phyloP scores from a whole-genome alignment of 2,329 filamentous ascomycete genomes.

The Fusarium nodosum region DNA sequence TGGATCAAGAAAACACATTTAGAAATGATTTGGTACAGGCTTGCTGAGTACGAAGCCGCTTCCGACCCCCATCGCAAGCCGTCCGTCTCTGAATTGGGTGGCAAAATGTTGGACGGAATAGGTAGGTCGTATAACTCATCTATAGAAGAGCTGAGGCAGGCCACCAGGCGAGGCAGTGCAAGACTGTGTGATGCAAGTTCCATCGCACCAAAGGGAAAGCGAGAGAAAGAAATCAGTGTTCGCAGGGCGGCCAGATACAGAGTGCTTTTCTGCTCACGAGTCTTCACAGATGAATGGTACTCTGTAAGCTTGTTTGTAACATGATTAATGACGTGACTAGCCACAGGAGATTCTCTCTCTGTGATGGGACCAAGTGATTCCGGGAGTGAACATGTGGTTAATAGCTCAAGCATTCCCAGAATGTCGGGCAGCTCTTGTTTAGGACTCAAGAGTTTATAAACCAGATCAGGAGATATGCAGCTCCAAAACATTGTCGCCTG shows the following conservation, averaged over 20 bases:
- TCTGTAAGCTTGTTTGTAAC: conserved; percentile 74
- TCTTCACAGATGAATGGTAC: conserved; percentile 58
- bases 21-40: conserved; percentile 63
- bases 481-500: conserved; percentile 72
- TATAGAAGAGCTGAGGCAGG: conserved; percentile 73
- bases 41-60: conserved; percentile 38
- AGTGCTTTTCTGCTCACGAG: conserved; percentile 57
- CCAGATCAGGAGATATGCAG: conserved; percentile 74
- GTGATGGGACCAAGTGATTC: conserved; percentile 76
- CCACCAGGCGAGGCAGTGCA: conserved; percentile 80
- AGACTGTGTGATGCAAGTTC: conserved; percentile 77
- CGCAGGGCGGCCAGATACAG: conserved; percentile 64
- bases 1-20: conserved; percentile 66
- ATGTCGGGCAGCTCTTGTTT: conserved; percentile 76
- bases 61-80: conserved; percentile 22
- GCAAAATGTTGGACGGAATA: conserved; percentile 59
- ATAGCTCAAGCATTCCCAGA: conserved; percentile 72
- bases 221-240: conserved; percentile 71
- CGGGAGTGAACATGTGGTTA: conserved; percentile 74
- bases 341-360: conserved; percentile 60
- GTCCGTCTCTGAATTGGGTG: conserved; percentile 36
- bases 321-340: conserved; percentile 68
- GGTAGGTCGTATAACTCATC: conserved; percentile 77
- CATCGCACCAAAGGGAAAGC: conserved; percentile 71
- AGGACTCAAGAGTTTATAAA: conserved; percentile 75